A percentile compares a stretch with the other conserved stretches of the same genome.
These are phyloP conservation scores for Vickermania spadyakhi DNA, from an alignment of 208 protist genomes.

Conservation along the genomic window DNA sequence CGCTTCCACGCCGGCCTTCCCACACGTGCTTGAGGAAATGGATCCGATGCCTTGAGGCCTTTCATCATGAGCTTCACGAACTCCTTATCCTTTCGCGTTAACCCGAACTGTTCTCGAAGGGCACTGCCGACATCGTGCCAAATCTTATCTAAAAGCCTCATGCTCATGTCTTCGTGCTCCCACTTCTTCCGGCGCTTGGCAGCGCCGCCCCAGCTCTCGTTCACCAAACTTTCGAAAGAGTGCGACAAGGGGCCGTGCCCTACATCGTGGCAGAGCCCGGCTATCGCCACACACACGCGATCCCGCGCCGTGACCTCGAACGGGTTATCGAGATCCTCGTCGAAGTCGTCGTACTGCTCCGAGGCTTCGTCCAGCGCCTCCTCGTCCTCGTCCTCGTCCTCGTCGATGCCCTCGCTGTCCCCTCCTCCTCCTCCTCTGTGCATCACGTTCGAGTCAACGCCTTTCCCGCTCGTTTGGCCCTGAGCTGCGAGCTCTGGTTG, in stretches of 20 bases:
- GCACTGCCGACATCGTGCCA: constrained; percentile 5
- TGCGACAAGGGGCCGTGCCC: constrained; percentile 90
- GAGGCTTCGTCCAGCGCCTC: neutral
- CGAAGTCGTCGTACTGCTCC: neutral
- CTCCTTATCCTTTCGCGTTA: constrained; percentile 14
- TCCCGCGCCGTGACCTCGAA: constrained; percentile 46
- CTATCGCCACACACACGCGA: constrained; percentile 48
- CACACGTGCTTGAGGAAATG: constrained; percentile 7
- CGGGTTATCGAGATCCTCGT: constrained; percentile 37
- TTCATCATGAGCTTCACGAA: constrained; percentile 24
- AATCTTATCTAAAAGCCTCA: constrained; percentile 16
- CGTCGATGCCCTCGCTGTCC: neutral
- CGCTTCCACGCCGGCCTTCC: constrained; percentile 17
- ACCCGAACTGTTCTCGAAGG: constrained; percentile 9
- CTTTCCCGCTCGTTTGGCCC: no score
- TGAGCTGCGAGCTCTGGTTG: no score
- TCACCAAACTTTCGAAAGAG: constrained; percentile 63
- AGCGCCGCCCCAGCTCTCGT: constrained; percentile 9
- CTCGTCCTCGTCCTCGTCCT: neutral
- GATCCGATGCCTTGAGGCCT: constrained; percentile 13
- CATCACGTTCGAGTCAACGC: no score
- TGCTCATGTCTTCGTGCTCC: constrained; percentile 34
- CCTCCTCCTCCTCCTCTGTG: neutral
- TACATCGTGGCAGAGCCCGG: constrained; percentile 88
- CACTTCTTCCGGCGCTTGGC: neutral